Percentiles rank a stretch among this genome's conserved stretches.
Conservation (phyloP, 2,329 filamentous ascomycete genomes). For the Cryphonectria japonica region DNA sequence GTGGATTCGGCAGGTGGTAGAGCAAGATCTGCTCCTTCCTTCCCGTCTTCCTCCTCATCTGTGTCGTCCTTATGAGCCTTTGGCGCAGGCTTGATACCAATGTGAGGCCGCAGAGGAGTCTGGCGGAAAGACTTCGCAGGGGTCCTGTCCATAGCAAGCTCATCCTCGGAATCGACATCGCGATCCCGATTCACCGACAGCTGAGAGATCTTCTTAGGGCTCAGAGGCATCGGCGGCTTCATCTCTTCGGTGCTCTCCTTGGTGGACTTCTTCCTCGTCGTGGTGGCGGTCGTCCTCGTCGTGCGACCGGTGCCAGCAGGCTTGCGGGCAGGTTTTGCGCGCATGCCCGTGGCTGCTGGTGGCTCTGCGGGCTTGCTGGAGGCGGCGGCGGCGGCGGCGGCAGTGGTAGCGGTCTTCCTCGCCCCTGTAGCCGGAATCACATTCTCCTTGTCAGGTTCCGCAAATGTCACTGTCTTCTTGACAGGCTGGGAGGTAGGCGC, state of each 20-base stretch:
- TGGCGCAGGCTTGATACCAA: constrained; percentile 36
- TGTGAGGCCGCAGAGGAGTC: constrained; percentile 57
- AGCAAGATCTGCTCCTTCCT: constrained; percentile 16
- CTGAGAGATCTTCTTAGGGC: constrained; percentile 68
- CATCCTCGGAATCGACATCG: constrained; percentile 60
- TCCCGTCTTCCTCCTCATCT: constrained; percentile 34
- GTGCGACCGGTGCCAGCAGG: constrained; percentile 40
- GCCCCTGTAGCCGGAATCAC: constrained; percentile 45
- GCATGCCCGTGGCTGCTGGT: constrained; percentile 42
- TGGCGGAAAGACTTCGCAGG: constrained; percentile 58
- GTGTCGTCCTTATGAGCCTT: constrained; percentile 42
- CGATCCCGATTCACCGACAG: constrained; percentile 45
- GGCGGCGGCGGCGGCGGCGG: constrained; percentile 38
- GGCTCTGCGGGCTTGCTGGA: constrained; percentile 39
- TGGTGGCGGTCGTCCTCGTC: constrained; percentile 35
- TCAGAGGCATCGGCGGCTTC: constrained; percentile 52
- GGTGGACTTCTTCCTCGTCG: constrained; percentile 35
- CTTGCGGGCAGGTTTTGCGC: constrained; percentile 54
- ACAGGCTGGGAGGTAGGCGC: constrained; percentile 47
- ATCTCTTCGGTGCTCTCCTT: constrained; percentile 41
- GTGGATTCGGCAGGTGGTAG: constrained; percentile 42
- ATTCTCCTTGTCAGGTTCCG: constrained; percentile 69
- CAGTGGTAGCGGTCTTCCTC: constrained; percentile 41
- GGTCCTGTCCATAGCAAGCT: constrained; percentile 57
- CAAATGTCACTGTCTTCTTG: constrained; percentile 67